Evolutionary conservation across 164 flowering plant genomes (phyloP).

Genomic region (Annona cherimola): DNA sequence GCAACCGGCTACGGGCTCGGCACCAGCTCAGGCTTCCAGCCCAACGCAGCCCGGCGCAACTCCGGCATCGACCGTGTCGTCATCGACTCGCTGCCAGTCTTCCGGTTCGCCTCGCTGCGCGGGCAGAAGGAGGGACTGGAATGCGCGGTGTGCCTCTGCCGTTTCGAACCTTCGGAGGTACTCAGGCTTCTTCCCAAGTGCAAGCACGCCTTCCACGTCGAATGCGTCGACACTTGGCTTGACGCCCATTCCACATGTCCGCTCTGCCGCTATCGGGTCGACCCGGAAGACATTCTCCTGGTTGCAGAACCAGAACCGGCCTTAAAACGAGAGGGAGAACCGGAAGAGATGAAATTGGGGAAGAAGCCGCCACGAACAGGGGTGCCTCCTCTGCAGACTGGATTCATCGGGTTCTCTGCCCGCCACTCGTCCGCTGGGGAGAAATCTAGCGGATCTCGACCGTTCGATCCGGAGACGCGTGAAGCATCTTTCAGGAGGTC

Average conservation of each 20-base stretch:
- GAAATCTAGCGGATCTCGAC: constrained; percentile 26
- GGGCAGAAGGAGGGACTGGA: constrained; percentile 84
- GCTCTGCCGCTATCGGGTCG: constrained; percentile 84
- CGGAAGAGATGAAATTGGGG: neutral
- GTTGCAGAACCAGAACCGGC: constrained; percentile 20
- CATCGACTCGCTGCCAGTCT: constrained; percentile 73
- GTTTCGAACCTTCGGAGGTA: constrained; percentile 59
- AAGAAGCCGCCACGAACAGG: neutral
- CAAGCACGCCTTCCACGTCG: constrained; percentile 92
- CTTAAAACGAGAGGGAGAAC: neutral
- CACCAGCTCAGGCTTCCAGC: neutral
- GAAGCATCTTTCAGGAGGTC: constrained; percentile 30
- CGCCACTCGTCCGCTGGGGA: constrained; percentile 80
- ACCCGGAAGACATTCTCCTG: constrained; percentile 78
- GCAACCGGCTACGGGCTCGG: neutral
- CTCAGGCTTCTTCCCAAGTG: constrained; percentile 80
- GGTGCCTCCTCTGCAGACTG: neutral
- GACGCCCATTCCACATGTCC: constrained; percentile 97
- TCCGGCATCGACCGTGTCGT: constrained; percentile 67
- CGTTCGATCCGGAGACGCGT: neutral
- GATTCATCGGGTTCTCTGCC: constrained; percentile 34
- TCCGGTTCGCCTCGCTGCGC: constrained; percentile 57
- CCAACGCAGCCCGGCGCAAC: constrained; percentile 32
- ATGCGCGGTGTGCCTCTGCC: constrained; percentile 78
- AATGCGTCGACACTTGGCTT: constrained; percentile 96